A percentile compares a stretch with the other conserved stretches of the same genome.
phyloP scores from a whole-genome alignment of 345 rosid genomes.

The Citrus reticulata region DNA sequence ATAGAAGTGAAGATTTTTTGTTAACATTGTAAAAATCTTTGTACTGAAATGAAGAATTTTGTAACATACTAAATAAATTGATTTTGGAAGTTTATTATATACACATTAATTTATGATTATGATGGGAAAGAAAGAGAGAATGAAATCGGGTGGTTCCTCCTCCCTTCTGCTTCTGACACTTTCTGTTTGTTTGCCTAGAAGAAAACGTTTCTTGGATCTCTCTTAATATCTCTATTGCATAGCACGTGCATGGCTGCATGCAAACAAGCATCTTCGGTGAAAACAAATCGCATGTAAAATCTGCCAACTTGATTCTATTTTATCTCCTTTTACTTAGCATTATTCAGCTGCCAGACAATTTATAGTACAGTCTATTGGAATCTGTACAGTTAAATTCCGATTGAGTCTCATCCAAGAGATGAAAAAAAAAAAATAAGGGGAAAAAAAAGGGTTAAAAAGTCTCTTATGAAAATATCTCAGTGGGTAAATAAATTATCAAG shows the following conservation, averaged over 20 bases:
- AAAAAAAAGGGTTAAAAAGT: too few species aligned
- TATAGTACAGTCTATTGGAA: not conserved
- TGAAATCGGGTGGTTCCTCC: not conserved
- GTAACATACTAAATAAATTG: not conserved
- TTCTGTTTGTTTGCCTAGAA: not conserved
- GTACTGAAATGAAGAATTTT: not conserved
- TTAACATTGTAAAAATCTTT: not conserved
- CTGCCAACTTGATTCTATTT: not conserved
- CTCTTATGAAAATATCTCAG: too few species aligned
- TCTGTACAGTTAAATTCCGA: not conserved
- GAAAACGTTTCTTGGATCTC: not conserved
- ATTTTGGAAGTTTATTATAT: not conserved
- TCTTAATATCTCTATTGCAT: not conserved
- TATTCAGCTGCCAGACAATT: not conserved
- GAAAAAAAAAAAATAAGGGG: too few species aligned
- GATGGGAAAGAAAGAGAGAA: not conserved
- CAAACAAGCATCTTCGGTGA: not conserved
- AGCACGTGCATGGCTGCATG: conserved; percentile 4
- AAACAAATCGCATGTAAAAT: not conserved
- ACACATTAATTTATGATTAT: not conserved
- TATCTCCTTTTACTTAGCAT: not conserved
- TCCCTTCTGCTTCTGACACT: not conserved
- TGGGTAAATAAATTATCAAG: too few species aligned
- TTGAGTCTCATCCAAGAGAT: too few species aligned
- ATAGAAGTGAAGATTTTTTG: not conserved